Percentiles rank a stretch among this genome's conserved stretches.
phyloP scores from a whole-genome alignment of 2,329 filamentous ascomycete species.

The Aspergillus jensenii region DNA sequence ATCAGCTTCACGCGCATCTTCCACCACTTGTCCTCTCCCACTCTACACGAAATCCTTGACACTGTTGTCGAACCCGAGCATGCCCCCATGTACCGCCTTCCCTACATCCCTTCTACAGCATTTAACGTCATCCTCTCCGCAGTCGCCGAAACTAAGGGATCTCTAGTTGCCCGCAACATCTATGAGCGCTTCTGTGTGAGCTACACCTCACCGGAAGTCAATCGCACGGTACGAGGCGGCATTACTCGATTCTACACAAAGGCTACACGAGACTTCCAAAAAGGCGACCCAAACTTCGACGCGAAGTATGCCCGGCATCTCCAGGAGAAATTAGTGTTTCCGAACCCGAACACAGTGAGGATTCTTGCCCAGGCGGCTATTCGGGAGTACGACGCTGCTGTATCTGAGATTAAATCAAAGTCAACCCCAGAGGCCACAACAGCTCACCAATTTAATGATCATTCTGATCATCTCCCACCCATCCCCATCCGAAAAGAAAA shows the following conservation, averaged over 20 bases:
- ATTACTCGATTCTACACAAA: slow-evolving; percentile 25
- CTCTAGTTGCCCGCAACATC: slow-evolving; percentile 47
- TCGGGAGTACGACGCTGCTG: slow-evolving; percentile 23
- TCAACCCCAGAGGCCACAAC: neutral
- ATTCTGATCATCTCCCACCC: neutral
- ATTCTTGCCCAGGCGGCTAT: slow-evolving; percentile 37
- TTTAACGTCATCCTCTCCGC: slow-evolving; percentile 57
- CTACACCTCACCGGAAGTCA: slow-evolving; percentile 18
- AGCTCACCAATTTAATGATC: neutral
- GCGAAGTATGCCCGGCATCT: slow-evolving; percentile 22
- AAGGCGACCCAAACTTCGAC: slow-evolving; percentile 29
- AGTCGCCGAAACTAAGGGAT: slow-evolving; percentile 53
- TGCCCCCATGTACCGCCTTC: slow-evolving; percentile 20
- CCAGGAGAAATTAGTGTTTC: slow-evolving; percentile 29
- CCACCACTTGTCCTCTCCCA: slow-evolving; percentile 29
- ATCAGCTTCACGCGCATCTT: slow-evolving; percentile 33
- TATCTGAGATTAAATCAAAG: neutral
- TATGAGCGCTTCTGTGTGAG: slow-evolving; percentile 50
- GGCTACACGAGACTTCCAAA: slow-evolving; percentile 21
- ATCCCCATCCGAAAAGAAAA: neutral
- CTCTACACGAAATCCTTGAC: slow-evolving; percentile 29
- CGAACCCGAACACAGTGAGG: slow-evolving; percentile 37
- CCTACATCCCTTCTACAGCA: slow-evolving; percentile 35
- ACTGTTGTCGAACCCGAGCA: slow-evolving; percentile 14
- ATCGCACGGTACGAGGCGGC: slow-evolving; percentile 28